A percentile compares a stretch with the other conserved stretches of the same genome.
phyloP scores from a whole-genome alignment of 2,329 filamentous ascomycete species.

The Aspergillus terreus region DNA sequence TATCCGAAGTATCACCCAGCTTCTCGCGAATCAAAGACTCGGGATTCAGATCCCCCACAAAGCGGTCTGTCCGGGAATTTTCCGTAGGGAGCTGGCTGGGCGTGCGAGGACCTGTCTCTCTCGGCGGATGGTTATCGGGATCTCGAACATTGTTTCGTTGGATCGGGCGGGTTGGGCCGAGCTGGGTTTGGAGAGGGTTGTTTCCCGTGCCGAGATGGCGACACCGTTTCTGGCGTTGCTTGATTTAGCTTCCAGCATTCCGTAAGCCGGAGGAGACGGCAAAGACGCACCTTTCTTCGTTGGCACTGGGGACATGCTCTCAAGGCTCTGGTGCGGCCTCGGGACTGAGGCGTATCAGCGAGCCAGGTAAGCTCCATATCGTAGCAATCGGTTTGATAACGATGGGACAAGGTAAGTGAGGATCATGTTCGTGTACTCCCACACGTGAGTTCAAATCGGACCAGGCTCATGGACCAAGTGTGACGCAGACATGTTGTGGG shows the following conservation, averaged over 20 bases:
- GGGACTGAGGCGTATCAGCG: constrained; percentile 31
- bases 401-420: background rate
- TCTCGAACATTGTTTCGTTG: background rate
- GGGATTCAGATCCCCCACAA: constrained; percentile 40
- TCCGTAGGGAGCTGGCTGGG: constrained; percentile 7
- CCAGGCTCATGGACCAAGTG: too few species aligned
- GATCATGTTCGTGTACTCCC: too few species aligned
- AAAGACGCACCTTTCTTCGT: constrained; percentile 26
- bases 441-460: too few species aligned
- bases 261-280: background rate
- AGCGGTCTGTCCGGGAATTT: constrained; percentile 24
- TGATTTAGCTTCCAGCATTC: background rate
- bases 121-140: background rate
- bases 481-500: too few species aligned
- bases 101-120: background rate
- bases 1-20: constrained; percentile 21
- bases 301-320: constrained; percentile 31
- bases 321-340: constrained; percentile 26
- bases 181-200: background rate
- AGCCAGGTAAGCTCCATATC: constrained; percentile 35
- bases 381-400: background rate
- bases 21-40: constrained; percentile 37
- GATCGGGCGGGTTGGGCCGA: background rate
- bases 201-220: constrained; percentile 21
- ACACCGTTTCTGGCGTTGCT: constrained; percentile 28